A percentile compares a stretch with the other conserved stretches of the same genome.
These are phyloP conservation scores for Aspergillus sp. DNA, from an alignment of 2,329 filamentous ascomycete species.

Conservation along the genomic window DNA sequence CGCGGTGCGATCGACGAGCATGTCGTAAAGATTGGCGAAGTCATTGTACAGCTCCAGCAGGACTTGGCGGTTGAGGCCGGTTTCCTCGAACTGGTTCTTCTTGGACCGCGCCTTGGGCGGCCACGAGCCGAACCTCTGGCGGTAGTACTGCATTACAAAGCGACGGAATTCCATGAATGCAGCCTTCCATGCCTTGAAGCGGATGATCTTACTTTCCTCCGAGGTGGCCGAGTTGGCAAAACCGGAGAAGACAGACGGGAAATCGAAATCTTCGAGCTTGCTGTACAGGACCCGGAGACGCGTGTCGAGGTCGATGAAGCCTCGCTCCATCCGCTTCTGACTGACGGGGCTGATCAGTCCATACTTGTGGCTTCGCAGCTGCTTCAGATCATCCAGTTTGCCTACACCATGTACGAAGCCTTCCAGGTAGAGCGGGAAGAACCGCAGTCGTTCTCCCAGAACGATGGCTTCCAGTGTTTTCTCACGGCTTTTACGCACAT, in stretches of 20 bases:
- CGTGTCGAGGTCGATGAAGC: conserved; percentile 74
- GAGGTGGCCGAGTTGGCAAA: conserved; percentile 80
- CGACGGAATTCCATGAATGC: conserved; percentile 73
- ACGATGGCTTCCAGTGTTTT: conserved; percentile 87
- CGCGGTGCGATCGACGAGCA: conserved; percentile 76
- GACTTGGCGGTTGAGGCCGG: conserved; percentile 81
- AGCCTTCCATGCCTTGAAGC: conserved; percentile 80
- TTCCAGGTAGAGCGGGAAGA: conserved; percentile 79
- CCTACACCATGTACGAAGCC: conserved; percentile 89
- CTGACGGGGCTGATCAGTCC: conserved; percentile 69
- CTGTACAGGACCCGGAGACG: conserved; percentile 69
- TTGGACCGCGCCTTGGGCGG: conserved; percentile 88
- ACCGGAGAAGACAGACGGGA: conserved; percentile 84
- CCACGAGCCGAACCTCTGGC: conserved; percentile 70
- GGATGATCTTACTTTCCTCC: conserved; percentile 71
- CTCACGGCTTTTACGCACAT: conserved; percentile 78
- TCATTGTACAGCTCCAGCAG: conserved; percentile 81
- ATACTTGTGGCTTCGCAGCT: conserved; percentile 68
- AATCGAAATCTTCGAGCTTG: conserved; percentile 84
- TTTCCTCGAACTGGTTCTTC: conserved; percentile 85
- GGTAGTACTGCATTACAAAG: conserved; percentile 71
- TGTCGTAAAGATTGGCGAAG: conserved; percentile 81
- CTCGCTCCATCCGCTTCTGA: conserved; percentile 75
- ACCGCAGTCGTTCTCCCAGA: conserved; percentile 85
- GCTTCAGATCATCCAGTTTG: conserved; percentile 72